Conservation (phyloP, 306 rosid species). For the Cicer yamashitae region DNA sequence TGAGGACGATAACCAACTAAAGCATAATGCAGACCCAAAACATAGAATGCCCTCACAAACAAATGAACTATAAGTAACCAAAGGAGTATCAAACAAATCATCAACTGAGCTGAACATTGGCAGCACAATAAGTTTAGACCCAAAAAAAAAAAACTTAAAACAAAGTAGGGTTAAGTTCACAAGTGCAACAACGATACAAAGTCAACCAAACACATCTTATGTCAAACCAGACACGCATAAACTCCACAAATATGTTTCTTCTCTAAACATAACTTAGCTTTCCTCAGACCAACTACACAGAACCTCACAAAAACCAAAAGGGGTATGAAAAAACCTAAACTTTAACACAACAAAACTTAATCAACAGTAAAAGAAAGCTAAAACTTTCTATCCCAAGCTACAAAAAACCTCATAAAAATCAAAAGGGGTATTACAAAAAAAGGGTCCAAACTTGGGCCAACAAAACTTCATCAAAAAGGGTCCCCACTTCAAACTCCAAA, state of each 20-base stretch:
- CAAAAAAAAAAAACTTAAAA: background rate
- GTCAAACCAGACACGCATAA: conserved; percentile 3
- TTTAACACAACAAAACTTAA: conserved; percentile 26
- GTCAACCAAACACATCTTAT: conserved; percentile 38
- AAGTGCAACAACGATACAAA: background rate
- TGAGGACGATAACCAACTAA: background rate
- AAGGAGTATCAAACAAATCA: conserved; percentile 21
- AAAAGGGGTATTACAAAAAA: conserved; percentile 44
- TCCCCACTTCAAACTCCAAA: conserved; percentile 37
- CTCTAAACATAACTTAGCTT: conserved; percentile 22
- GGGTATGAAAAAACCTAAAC: conserved; percentile 28
- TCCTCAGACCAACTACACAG: conserved; percentile 8
- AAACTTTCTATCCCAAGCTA: conserved; percentile 40
- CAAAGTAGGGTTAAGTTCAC: conserved; percentile 28
- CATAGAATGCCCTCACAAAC: background rate
- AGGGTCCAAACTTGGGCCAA: conserved; percentile 36
- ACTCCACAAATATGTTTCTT: background rate
- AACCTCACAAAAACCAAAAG: conserved; percentile 21
- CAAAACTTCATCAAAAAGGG: conserved; percentile 43
- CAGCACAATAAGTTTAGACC: conserved; percentile 15
- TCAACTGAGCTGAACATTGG: conserved; percentile 26
- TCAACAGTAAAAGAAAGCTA: conserved; percentile 33
- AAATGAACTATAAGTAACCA: conserved; percentile 14
- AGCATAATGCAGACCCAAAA: background rate
- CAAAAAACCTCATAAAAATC: conserved; percentile 41